phyloP scores from a whole-genome alignment of 768 basidiomycete genomes.

The Leccinum pellstonianum region DNA sequence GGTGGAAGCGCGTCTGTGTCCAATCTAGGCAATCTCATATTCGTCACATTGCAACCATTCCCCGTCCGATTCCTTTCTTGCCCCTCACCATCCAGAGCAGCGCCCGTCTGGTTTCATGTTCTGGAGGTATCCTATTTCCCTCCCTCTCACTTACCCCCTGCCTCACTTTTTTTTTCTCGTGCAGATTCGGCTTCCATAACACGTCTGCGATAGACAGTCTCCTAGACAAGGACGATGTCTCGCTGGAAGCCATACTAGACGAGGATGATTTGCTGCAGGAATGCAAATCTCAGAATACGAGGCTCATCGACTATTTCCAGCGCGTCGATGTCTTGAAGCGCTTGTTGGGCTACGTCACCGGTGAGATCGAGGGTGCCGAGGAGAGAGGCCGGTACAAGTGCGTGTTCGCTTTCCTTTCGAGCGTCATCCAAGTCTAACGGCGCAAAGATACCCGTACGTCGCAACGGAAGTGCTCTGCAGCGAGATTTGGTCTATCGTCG shows the following conservation, averaged over 20 bases:
- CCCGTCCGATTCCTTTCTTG: constrained; percentile 13
- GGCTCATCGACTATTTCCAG: constrained; percentile 85
- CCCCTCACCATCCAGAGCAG: constrained; percentile 11
- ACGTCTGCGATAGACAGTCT: constrained; percentile 86
- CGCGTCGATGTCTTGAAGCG: constrained; percentile 77
- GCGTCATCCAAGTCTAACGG: constrained; percentile 4
- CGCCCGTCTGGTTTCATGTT: constrained; percentile 38
- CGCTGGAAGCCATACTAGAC: constrained; percentile 88
- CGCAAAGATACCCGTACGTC: constrained; percentile 80
- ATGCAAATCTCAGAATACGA: constrained; percentile 91
- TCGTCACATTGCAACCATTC: constrained; percentile 17
- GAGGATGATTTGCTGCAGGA: constrained; percentile 94
- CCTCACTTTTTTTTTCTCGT: constrained; percentile 9
- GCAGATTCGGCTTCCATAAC: constrained; percentile 89
- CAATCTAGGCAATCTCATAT: constrained; percentile 28
- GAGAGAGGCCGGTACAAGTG: constrained; percentile 82
- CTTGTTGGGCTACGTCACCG: constrained; percentile 81
- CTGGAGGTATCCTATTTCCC: constrained; percentile 41
- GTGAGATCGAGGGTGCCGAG: constrained; percentile 80
- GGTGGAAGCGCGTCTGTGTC: constrained; percentile 6
- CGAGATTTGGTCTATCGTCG: constrained; percentile 93
- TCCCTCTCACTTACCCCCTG: not conserved
- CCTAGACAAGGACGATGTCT: constrained; percentile 85
- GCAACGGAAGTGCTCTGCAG: constrained; percentile 95
- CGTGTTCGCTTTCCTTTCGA: constrained; percentile 31